These are phyloP conservation scores for Wickerhamomyces bisporus DNA, from an alignment of 805 yeast genomes.

Conservation along the genomic window DNA sequence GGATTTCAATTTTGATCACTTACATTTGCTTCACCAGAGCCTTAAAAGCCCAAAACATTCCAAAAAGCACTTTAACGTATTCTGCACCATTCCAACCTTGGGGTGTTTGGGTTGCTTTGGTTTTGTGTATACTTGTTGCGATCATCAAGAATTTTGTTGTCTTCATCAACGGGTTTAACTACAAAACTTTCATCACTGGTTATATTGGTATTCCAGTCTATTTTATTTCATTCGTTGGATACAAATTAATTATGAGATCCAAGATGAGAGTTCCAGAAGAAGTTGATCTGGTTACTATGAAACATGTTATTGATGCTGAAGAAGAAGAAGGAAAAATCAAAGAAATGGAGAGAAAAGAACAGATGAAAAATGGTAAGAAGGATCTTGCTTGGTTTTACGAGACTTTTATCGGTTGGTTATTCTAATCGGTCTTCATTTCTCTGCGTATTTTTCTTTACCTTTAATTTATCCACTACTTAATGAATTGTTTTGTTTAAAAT, in stretches of 20 bases:
- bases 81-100: constrained; percentile 66
- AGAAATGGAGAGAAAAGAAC: constrained; percentile 20
- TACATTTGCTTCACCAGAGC: constrained; percentile 65
- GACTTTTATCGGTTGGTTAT: constrained; percentile 44
- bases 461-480: too few species aligned
- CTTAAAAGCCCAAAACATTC: constrained; percentile 60
- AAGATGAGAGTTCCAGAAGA: constrained; percentile 45
- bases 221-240: constrained; percentile 48
- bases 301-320: constrained; percentile 32
- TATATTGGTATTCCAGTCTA: constrained; percentile 74
- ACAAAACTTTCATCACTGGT: constrained; percentile 69
- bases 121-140: constrained; percentile 48
- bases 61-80: constrained; percentile 50
- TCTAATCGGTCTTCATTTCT: constrained; percentile 28
- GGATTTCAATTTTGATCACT: constrained; percentile 67
- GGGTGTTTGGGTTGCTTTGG: constrained; percentile 55
- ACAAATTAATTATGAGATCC: constrained; percentile 51
- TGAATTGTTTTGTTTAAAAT: too few species aligned
- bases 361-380: constrained; percentile 23
- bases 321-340: constrained; percentile 24
- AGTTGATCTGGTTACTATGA: constrained; percentile 55
- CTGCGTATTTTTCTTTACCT: too few species aligned
- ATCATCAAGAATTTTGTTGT: constrained; percentile 70
- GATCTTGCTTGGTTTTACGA: constrained; percentile 43
- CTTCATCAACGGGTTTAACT: constrained; percentile 57